phyloP scores from a whole-genome alignment of 306 rosid species.

The Rosa chinensis region DNA sequence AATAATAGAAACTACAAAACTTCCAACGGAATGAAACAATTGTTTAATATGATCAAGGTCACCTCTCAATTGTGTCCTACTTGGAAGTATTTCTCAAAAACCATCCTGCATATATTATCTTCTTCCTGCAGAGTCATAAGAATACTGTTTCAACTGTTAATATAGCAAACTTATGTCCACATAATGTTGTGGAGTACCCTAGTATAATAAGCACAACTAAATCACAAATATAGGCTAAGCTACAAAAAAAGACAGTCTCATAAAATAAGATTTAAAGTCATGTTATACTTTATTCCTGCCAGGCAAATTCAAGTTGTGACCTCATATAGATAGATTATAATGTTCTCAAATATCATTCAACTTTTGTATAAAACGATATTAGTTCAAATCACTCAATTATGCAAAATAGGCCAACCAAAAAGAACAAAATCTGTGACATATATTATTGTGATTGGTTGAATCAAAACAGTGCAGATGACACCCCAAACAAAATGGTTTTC shows the following conservation, averaged over 20 bases:
- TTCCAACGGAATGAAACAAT: not conserved
- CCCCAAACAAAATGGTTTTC: not conserved
- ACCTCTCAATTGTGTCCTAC: not conserved
- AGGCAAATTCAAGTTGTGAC: not conserved
- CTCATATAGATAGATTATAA: not conserved
- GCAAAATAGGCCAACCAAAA: not conserved
- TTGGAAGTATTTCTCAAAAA: not conserved
- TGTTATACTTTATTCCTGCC: not conserved
- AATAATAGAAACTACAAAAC: not conserved
- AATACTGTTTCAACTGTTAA: not conserved
- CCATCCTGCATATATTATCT: not conserved
- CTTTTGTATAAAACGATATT: not conserved
- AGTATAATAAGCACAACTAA: not conserved
- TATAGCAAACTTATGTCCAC: not conserved
- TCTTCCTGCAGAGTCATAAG: constrained; percentile 10
- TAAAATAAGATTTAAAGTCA: not conserved
- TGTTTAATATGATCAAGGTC: not conserved
- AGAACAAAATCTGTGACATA: not conserved
- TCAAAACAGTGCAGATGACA: not conserved
- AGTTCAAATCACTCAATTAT: not conserved
- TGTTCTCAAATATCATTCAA: not conserved
- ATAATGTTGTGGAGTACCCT: not conserved
- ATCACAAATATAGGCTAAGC: not conserved
- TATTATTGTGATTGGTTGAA: not conserved
- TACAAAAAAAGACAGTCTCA: too few relatives aligned